Evolutionary conservation across 345 rosid species (phyloP).

Genomic region (Carallia pectinifolia): DNA sequence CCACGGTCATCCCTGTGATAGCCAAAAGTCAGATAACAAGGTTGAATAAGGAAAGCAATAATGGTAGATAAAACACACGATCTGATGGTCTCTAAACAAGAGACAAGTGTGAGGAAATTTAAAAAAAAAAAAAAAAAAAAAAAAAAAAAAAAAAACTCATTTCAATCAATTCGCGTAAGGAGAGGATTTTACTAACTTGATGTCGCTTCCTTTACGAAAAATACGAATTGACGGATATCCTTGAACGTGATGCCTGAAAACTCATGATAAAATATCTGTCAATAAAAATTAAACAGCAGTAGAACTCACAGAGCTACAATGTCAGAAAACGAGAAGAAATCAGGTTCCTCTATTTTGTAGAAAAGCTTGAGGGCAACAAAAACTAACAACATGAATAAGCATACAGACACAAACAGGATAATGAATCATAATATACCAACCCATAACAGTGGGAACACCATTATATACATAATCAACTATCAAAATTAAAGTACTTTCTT

Average conservation of each 20-base stretch:
- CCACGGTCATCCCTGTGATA: constrained; percentile 77
- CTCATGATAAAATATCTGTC: constrained; percentile 4
- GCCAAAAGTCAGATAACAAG: constrained; percentile 17
- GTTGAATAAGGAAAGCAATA: constrained; percentile 4
- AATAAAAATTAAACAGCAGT: not conserved
- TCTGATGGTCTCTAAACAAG: not conserved
- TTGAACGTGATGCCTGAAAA: constrained; percentile 85
- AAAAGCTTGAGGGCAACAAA: not conserved
- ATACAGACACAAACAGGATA: no score
- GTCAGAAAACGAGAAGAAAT: not conserved
- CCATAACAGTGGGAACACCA: no score
- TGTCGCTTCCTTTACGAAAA: constrained; percentile 93
- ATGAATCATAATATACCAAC: no score
- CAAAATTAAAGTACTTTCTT: no score
- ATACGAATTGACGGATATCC: constrained; percentile 99
- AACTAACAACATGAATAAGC: no score
- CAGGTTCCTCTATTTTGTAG: not conserved
- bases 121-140: not conserved
- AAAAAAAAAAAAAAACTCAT: not conserved
- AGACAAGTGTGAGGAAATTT: not conserved
- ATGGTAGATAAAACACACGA: not conserved
- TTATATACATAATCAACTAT: no score
- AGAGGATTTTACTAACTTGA: constrained; percentile 46
- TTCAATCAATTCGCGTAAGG: not conserved
- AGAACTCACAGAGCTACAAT: not conserved